These are phyloP conservation scores for Macrophomina pseudophaseolina DNA, from an alignment of 2,329 filamentous ascomycete species.

Conservation along the genomic window DNA sequence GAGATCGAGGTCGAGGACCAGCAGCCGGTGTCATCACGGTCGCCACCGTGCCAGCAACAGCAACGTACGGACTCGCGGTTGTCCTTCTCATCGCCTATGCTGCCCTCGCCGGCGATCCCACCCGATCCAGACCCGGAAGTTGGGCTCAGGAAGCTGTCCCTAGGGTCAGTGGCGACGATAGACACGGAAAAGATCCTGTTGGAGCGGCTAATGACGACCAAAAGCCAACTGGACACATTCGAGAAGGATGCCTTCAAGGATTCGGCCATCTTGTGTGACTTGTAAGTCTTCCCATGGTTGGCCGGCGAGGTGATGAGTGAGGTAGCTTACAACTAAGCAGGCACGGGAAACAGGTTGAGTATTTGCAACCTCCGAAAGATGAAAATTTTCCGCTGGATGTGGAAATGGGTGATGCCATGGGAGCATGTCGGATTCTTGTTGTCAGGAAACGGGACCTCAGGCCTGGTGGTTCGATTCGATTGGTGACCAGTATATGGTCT, in stretches of 20 bases:
- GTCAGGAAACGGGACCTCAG: constrained; percentile 50
- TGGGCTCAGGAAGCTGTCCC: not conserved
- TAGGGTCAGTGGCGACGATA: not conserved
- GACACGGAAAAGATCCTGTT: constrained; percentile 15
- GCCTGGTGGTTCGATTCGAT: constrained; percentile 41
- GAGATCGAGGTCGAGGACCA: constrained; percentile 9
- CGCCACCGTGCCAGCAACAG: not conserved
- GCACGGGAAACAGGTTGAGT: constrained; percentile 48
- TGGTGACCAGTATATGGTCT: constrained; percentile 53
- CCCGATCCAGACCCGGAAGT: constrained; percentile 26
- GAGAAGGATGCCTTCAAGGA: constrained; percentile 51
- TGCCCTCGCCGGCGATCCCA: constrained; percentile 33
- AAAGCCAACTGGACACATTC: constrained; percentile 44
- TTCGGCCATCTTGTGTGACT: constrained; percentile 51
- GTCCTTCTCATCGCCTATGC: constrained; percentile 2
- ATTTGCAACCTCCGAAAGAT: constrained; percentile 44
- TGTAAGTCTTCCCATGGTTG: constrained; percentile 35
- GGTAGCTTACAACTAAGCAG: constrained; percentile 31
- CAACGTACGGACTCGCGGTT: not conserved
- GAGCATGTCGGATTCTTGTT: constrained; percentile 48
- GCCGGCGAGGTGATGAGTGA: no score
- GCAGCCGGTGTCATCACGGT: not conserved
- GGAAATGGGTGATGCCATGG: constrained; percentile 47
- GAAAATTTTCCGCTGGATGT: constrained; percentile 44
- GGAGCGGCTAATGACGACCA: constrained; percentile 33